Percentiles rank a stretch among this genome's conserved stretches.
Conservation (phyloP, 371 early-diverging fungal genomes). For the Mortierella sp. region DNA sequence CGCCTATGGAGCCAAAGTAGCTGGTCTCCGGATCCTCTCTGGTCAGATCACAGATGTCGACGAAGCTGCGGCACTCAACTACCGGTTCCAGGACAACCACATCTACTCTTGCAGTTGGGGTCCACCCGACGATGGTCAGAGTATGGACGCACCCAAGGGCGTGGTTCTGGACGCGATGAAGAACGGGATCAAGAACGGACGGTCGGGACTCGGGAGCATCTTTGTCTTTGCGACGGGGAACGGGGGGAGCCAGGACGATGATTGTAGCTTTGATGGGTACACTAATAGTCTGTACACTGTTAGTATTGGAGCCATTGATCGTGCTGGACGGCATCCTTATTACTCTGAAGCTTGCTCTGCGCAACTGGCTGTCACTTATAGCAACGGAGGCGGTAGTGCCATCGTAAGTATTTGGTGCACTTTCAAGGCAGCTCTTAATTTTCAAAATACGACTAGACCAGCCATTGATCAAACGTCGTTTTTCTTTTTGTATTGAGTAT, state of each 20-base stretch:
- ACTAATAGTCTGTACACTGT: slow-evolving; percentile 96
- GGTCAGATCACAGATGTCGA: slow-evolving; percentile 88
- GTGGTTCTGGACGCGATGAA: slow-evolving; percentile 85
- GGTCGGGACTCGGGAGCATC: slow-evolving; percentile 88
- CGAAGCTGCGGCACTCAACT: slow-evolving; percentile 93
- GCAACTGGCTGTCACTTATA: slow-evolving; percentile 89
- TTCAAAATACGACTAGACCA: neutral
- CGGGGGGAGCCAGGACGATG: slow-evolving; percentile 86
- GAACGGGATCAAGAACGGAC: slow-evolving; percentile 88
- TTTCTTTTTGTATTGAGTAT: neutral
- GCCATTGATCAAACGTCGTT: neutral
- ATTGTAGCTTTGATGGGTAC: slow-evolving; percentile 98
- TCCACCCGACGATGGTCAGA: slow-evolving; percentile 91
- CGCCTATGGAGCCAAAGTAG: slow-evolving; percentile 87
- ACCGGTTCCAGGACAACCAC: slow-evolving; percentile 86
- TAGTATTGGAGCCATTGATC: slow-evolving; percentile 93
- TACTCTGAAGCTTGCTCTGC: slow-evolving; percentile 96
- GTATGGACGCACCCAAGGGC: slow-evolving; percentile 89
- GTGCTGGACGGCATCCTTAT: slow-evolving; percentile 77
- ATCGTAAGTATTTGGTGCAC: slow-evolving; percentile 70
- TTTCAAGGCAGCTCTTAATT: neutral
- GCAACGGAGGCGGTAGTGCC: slow-evolving; percentile 80
- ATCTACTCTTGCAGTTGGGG: slow-evolving; percentile 98
- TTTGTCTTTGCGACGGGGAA: slow-evolving; percentile 98
- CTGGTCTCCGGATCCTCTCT: slow-evolving; percentile 93